phyloP scores from a whole-genome alignment of 2,329 filamentous ascomycete species.

The Neonectria ditissima region DNA sequence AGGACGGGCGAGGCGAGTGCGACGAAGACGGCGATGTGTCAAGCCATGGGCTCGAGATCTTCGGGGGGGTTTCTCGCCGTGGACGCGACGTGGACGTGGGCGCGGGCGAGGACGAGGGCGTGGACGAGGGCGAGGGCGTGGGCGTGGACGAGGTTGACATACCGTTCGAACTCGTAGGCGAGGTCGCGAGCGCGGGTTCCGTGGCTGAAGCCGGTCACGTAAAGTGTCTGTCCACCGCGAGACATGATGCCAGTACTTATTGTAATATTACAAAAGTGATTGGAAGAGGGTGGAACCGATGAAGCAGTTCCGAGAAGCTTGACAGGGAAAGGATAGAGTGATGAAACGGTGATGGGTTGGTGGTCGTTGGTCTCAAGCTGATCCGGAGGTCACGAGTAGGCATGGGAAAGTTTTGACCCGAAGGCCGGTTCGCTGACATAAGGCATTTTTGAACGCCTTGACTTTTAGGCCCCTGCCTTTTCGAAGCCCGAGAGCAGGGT shows the following conservation, averaged over 20 bases:
- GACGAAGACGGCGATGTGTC: conserved; percentile 45
- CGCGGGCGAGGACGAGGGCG: conserved; percentile 48
- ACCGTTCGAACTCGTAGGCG: conserved; percentile 99
- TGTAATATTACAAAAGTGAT: conserved; percentile 18
- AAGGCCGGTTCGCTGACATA: conserved; percentile 42
- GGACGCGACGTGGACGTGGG: conserved; percentile 42
- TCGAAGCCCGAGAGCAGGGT: not conserved
- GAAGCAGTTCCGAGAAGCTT: conserved; percentile 41
- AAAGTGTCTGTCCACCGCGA: conserved; percentile 92
- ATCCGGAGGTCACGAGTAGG: conserved; percentile 38
- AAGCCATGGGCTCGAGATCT: conserved; percentile 43
- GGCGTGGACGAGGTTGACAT: conserved; percentile 74
- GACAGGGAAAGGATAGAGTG: conserved; percentile 32
- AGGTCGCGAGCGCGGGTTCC: conserved; percentile 98
- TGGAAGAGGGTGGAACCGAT: conserved; percentile 37
- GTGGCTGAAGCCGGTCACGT: conserved; percentile 99
- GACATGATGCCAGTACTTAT: conserved; percentile 72
- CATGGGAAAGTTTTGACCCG: conserved; percentile 43
- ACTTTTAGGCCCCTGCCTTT: conserved; percentile 2
- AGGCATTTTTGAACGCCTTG: conserved; percentile 22
- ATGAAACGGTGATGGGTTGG: conserved; percentile 36
- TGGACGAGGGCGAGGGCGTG: conserved; percentile 53
- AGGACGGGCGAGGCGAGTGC: conserved; percentile 44
- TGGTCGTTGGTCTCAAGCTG: conserved; percentile 34
- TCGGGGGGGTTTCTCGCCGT: conserved; percentile 35